Base-by-base conservation (phyloP, 345 rosid genomes). In the Citrus glauca region DNA sequence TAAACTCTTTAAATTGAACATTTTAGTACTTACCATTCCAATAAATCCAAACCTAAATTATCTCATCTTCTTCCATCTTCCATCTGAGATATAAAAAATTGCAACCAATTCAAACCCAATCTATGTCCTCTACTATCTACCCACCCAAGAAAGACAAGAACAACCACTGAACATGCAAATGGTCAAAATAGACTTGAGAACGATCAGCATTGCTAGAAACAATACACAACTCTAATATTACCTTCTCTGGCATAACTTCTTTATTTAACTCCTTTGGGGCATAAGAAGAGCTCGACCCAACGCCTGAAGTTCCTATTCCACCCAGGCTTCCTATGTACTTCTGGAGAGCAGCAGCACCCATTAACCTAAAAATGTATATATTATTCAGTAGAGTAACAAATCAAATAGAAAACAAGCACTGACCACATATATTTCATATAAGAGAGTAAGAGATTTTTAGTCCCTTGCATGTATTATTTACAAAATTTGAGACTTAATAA, bases 321-420 rank as follows among this genome's bases (percentile, higher is more conserved):
- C 99, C 98, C 75, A 94, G 84, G 86, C 95, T 89, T 69, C 97
- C 98, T 72, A 94, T 84, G 84, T 94, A 96, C 88, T 90, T 96
- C 78, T 96, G 98, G 78, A 96, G 95, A 32, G 98, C 98, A 71
- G 98, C 88, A 63, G 97, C 94, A 84, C 99, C 98, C 97, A 96
- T 88, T 55, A 96, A 68, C 97, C 99, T 94, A 85, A 78, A 79
- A 81, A 70, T 73, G n/a, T 78, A 33, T 78, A 33, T 77, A 38
- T n/a, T 40, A 48, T 55, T 71, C 38, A 67, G 76, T 60, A 77
- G 77, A 83, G 37, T 28, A 78, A 75, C 69, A 76, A 48, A 38
- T 77, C 55, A 61, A 75, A 28, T 74, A 56, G n/a, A 70, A 35
- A 20, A 68, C 71, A 71, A 78, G 38, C 25, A 81, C 67, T 20